Evolutionary conservation across 2,329 filamentous ascomycete genomes (phyloP).

Genomic region (Massarina eburnea): DNA sequence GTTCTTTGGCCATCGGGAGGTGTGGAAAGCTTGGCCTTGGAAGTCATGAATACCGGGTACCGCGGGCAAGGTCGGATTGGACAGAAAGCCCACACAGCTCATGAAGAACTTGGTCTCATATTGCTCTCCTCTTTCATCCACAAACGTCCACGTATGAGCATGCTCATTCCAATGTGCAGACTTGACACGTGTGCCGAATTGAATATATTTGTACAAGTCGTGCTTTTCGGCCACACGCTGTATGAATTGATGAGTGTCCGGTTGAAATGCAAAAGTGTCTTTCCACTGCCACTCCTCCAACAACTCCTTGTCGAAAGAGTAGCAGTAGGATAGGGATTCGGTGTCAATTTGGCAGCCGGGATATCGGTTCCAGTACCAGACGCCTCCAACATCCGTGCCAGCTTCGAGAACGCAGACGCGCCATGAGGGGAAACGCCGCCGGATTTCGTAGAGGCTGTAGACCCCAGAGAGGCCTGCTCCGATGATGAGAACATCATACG

Average conservation of each 20-base stretch:
- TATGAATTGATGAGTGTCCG: slow-evolving; percentile 34
- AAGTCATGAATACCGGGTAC: slow-evolving; percentile 56
- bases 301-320: slow-evolving; percentile 44
- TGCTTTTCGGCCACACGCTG: slow-evolving; percentile 33
- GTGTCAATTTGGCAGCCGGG: slow-evolving; percentile 45
- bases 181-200: slow-evolving; percentile 55
- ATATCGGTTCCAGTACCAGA: slow-evolving; percentile 30
- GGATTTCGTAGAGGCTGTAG: slow-evolving; percentile 34
- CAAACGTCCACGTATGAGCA: slow-evolving; percentile 13
- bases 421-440: slow-evolving; percentile 23
- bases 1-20: slow-evolving; percentile 59
- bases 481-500: slow-evolving; percentile 24
- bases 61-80: slow-evolving; percentile 10
- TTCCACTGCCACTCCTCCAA: slow-evolving; percentile 55
- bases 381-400: slow-evolving; percentile 36
- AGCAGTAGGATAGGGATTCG: slow-evolving; percentile 44
- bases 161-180: slow-evolving; percentile 50
- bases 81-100: slow-evolving; percentile 17
- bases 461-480: slow-evolving; percentile 38
- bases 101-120: slow-evolving; percentile 12
- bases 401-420: slow-evolving; percentile 27
- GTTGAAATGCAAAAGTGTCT: slow-evolving; percentile 48
- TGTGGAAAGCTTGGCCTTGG: slow-evolving; percentile 58
- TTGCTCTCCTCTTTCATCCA: slow-evolving; percentile 1
- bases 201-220: slow-evolving; percentile 54